Evolutionary conservation across 202 grass and related monocot genomes (phyloP).

Genomic region (Carex sylvatica): DNA sequence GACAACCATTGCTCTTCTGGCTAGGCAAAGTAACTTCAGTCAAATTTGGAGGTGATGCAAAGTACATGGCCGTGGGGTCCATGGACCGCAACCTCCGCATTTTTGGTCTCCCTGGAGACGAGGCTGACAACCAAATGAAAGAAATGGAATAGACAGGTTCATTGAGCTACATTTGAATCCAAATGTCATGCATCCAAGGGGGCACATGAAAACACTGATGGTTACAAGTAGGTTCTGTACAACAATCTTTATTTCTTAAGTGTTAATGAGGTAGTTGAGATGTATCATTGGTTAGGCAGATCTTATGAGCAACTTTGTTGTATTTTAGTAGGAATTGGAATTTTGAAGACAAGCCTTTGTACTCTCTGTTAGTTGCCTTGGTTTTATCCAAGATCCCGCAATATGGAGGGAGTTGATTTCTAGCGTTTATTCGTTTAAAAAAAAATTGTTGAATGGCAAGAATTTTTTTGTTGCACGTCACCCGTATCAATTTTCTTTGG

Average conservation of each 20-base stretch:
- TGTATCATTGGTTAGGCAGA: constrained; percentile 12
- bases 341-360: constrained; percentile 10
- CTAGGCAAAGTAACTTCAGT: constrained; percentile 53
- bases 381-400: not conserved
- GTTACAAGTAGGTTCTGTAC: not conserved
- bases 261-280: constrained; percentile 12
- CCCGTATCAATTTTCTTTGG: not conserved
- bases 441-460: not conserved
- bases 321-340: constrained; percentile 21
- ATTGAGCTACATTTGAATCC: not conserved
- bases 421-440: not conserved
- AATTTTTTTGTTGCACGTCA: not conserved
- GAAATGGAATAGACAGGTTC: constrained; percentile 22
- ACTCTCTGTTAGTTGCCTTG: not conserved
- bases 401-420: not conserved
- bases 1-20: not conserved
- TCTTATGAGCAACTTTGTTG: constrained; percentile 10
- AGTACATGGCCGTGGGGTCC: constrained; percentile 82
- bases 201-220: not conserved
- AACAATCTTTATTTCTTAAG: constrained; percentile 13
- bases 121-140: constrained; percentile 9
- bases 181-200: not conserved
- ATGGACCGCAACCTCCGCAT: constrained; percentile 96
- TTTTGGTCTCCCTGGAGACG: constrained; percentile 83
- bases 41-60: constrained; percentile 82